These are phyloP conservation scores for Trypanosoma congolense DNA, from an alignment of 208 protist genomes.

Conservation along the genomic window DNA sequence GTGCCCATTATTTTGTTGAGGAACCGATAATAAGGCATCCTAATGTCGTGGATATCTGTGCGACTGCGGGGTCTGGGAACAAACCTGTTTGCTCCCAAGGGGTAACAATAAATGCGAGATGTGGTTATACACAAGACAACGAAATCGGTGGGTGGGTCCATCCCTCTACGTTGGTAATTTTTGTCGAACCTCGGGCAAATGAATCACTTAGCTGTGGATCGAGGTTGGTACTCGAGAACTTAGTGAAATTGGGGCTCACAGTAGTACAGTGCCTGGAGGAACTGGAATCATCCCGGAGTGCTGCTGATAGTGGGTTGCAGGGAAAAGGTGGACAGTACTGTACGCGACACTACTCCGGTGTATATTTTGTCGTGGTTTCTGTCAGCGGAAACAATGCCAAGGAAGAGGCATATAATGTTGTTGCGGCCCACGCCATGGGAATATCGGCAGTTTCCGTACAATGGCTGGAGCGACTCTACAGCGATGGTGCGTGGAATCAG, in stretches of 20 bases:
- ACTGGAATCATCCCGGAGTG: background rate
- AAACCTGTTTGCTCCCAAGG: no score
- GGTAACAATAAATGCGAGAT: no score
- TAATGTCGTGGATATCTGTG: no score
- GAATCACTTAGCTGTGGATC: background rate
- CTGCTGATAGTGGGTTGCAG: background rate
- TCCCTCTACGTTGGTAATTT: background rate
- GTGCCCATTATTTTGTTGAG: no score
- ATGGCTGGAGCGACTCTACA: slow-evolving; percentile 27
- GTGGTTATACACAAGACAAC: background rate
- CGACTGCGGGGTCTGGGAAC: no score
- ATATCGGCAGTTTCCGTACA: slow-evolving; percentile 33
- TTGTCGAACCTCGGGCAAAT: background rate
- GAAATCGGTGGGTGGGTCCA: background rate
- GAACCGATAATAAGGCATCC: no score
- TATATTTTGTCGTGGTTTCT: slow-evolving; percentile 3
- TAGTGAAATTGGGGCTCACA: background rate
- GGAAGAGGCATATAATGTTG: slow-evolving; percentile 3
- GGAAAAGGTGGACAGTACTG: background rate
- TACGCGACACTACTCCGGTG: background rate
- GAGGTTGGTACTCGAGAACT: background rate
- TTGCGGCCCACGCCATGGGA: slow-evolving; percentile 43
- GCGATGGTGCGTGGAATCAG: background rate
- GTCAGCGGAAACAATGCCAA: slow-evolving; percentile 8
- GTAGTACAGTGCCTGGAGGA: background rate